phyloP scores from a whole-genome alignment of 2,329 filamentous ascomycete genomes.

The Xylariaceae sp. region DNA sequence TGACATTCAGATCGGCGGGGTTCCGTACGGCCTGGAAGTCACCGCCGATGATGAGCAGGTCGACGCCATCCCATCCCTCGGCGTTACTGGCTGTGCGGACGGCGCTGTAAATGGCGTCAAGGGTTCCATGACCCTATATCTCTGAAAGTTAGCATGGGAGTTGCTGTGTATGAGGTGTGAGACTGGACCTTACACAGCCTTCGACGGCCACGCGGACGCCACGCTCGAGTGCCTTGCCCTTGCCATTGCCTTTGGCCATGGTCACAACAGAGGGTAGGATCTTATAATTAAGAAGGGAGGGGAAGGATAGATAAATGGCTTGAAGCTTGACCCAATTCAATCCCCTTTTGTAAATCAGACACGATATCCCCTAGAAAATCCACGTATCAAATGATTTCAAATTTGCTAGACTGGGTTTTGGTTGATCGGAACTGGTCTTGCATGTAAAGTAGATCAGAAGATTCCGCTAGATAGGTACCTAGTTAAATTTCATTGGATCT shows the following conservation, averaged over 20 bases:
- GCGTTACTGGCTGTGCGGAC: slow-evolving; percentile 62
- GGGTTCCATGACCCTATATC: slow-evolving; percentile 70
- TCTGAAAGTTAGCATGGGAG: background rate
- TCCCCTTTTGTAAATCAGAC: too few species aligned
- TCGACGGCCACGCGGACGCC: slow-evolving; percentile 75
- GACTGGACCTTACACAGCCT: slow-evolving; percentile 62
- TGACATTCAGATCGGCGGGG: slow-evolving; percentile 76
- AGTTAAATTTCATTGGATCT: too few species aligned
- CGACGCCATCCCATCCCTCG: slow-evolving; percentile 74
- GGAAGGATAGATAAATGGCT: too few species aligned
- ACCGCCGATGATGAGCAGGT: slow-evolving; percentile 89
- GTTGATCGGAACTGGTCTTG: too few species aligned
- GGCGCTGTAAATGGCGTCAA: slow-evolving; percentile 85
- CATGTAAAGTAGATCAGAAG: too few species aligned
- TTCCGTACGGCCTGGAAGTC: slow-evolving; percentile 96
- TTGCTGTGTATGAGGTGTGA: background rate
- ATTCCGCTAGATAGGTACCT: too few species aligned
- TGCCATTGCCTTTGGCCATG: background rate
- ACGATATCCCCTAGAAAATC: too few species aligned
- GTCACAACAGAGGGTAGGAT: background rate
- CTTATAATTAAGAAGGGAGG: background rate
- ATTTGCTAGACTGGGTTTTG: too few species aligned
- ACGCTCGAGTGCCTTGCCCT: slow-evolving; percentile 5
- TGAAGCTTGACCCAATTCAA: too few species aligned
- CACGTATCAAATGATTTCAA: too few species aligned